Conservation (phyloP, 306 rosid species). For the Cucumis cinereus region DNA sequence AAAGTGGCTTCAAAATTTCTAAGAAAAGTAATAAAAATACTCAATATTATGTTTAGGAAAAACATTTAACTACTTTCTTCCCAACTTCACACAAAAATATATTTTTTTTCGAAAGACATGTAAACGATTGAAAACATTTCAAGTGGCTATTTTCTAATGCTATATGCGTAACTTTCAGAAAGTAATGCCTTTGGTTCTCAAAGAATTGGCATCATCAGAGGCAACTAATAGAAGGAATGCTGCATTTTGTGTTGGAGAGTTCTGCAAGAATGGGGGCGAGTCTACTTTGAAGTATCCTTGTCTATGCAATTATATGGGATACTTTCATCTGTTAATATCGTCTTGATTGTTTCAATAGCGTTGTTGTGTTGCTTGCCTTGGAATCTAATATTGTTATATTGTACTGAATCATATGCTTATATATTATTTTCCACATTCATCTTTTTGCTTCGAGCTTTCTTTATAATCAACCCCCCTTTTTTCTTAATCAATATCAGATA, state of each 20-base stretch:
- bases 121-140: background rate
- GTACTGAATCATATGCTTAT: background rate
- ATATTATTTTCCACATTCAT: background rate
- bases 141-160: slow-evolving; percentile 16
- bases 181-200: slow-evolving; percentile 77
- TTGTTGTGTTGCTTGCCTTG: background rate
- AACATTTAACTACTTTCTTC: background rate
- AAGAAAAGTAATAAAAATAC: background rate
- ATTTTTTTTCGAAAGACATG: background rate
- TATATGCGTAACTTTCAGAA: slow-evolving; percentile 39
- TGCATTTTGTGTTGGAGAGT: slow-evolving; percentile 98
- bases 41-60: background rate
- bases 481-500: slow-evolving; percentile 46
- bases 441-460: background rate
- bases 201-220: slow-evolving; percentile 76
- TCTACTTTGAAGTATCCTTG: slow-evolving; percentile 75
- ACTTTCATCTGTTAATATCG: background rate
- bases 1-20: background rate
- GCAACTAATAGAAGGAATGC: slow-evolving; percentile 97
- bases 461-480: background rate
- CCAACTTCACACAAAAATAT: background rate
- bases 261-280: slow-evolving; percentile 88
- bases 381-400: background rate
- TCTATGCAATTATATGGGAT: background rate
- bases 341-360: background rate